phyloP scores from a whole-genome alignment of 2,329 filamentous ascomycete genomes.

The Herpotrichia juniperi region DNA sequence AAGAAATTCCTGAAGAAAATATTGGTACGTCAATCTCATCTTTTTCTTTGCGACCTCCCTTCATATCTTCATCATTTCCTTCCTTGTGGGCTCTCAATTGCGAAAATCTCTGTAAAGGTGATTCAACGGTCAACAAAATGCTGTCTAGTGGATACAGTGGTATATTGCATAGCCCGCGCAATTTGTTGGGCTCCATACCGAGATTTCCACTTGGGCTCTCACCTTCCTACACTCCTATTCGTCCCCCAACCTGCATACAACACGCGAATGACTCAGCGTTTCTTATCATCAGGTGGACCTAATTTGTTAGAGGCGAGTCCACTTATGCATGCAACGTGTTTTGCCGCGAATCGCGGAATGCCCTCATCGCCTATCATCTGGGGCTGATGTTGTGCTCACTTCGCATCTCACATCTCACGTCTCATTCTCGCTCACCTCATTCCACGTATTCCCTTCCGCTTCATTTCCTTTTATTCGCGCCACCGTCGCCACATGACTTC shows the following conservation, averaged over 20 bases:
- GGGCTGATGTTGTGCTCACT: constrained; percentile 20
- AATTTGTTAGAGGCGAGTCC: constrained; percentile 20
- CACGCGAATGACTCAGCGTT: constrained; percentile 17
- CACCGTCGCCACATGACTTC: not conserved
- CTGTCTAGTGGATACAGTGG: not conserved
- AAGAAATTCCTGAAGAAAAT: constrained; percentile 8
- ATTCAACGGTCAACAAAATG: not conserved
- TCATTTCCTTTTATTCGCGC: not conserved
- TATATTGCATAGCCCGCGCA: not conserved
- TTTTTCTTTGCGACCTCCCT: constrained; percentile 2
- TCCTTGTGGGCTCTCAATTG: too few relatives aligned
- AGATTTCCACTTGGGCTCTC: not conserved
- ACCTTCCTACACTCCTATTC: not conserved
- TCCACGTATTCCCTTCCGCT: constrained; percentile 13
- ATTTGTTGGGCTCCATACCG: not conserved
- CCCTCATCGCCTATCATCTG: constrained; percentile 24
- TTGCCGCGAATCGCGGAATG: constrained; percentile 28
- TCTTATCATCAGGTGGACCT: constrained; percentile 35
- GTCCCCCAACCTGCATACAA: not conserved
- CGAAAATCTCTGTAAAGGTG: not conserved
- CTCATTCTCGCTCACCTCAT: constrained; percentile 5
- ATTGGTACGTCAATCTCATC: constrained; percentile 25
- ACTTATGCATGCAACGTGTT: constrained; percentile 36
- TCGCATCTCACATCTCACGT: constrained; percentile 7
- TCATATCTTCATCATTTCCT: not conserved